Percentiles rank a stretch among this genome's conserved stretches.
phyloP scores from a whole-genome alignment of 2,329 filamentous ascomycete species.

The Colletotrichum sp. region DNA sequence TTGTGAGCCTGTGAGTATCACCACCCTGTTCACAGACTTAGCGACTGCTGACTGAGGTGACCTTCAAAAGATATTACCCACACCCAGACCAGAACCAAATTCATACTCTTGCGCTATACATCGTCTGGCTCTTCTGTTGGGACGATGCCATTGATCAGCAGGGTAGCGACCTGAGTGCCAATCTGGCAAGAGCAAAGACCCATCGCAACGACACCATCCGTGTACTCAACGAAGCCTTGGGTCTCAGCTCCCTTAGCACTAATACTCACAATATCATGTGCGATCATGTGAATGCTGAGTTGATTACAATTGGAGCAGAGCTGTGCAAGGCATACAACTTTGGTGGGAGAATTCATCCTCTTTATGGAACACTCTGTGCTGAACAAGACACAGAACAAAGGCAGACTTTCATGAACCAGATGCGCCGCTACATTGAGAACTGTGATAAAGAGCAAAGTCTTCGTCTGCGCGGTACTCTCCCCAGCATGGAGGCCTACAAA shows the following conservation, averaged over 20 bases:
- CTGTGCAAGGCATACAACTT: background rate
- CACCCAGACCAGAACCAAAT: constrained; percentile 21
- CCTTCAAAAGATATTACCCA: constrained; percentile 24
- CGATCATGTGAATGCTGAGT: constrained; percentile 27
- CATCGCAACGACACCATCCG: constrained; percentile 28
- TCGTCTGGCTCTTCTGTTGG: constrained; percentile 36
- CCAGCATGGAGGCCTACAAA: constrained; percentile 32
- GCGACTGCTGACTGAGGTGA: background rate
- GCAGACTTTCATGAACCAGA: constrained; percentile 20
- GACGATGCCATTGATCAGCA: constrained; percentile 35
- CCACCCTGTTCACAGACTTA: background rate
- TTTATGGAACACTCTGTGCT: background rate
- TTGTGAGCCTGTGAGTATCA: constrained; percentile 8
- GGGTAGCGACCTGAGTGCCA: constrained; percentile 29
- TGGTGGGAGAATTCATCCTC: background rate
- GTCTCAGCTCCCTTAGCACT: background rate
- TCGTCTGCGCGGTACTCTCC: constrained; percentile 26
- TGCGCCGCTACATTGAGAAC: constrained; percentile 26
- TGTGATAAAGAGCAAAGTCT: constrained; percentile 32
- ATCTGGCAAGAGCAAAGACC: constrained; percentile 28
- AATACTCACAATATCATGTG: background rate
- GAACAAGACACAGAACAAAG: background rate
- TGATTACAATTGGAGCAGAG: constrained; percentile 26
- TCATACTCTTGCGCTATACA: constrained; percentile 27
- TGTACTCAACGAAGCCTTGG: constrained; percentile 23